Percentiles rank a stretch among this genome's conserved stretches.
Conservation (phyloP, 768 basidiomycete species). For the Trametes cubensis region DNA sequence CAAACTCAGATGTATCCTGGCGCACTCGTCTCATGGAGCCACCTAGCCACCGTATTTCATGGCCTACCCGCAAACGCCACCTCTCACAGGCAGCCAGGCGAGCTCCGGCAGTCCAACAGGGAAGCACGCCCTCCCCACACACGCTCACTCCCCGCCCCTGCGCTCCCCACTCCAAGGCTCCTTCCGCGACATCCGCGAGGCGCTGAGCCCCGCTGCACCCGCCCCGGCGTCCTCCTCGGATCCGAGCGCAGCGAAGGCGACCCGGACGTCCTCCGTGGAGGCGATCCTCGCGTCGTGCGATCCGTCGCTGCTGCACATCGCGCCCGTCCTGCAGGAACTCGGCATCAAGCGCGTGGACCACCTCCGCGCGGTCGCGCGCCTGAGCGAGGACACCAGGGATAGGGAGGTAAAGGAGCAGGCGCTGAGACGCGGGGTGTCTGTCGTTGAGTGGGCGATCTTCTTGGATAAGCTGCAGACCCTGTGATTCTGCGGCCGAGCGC, state of each 20-base stretch:
- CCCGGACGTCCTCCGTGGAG: slow-evolving; percentile 49
- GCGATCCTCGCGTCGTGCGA: slow-evolving; percentile 60
- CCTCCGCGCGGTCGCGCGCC: slow-evolving; percentile 58
- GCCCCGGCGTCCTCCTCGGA: slow-evolving; percentile 1
- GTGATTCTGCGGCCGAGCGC: slow-evolving; percentile 11
- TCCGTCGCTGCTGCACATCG: slow-evolving; percentile 66
- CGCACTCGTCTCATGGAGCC: not conserved
- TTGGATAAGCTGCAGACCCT: slow-evolving; percentile 59
- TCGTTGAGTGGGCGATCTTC: slow-evolving; percentile 80
- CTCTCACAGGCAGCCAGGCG: slow-evolving; percentile 28
- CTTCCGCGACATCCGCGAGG: slow-evolving; percentile 16
- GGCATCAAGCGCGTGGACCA: slow-evolving; percentile 65
- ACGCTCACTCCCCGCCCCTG: not conserved
- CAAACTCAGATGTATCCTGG: not conserved
- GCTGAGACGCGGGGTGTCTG: slow-evolving; percentile 64
- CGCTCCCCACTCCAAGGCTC: slow-evolving; percentile 26
- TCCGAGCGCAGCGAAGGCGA: slow-evolving; percentile 33
- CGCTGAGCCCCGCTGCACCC: slow-evolving; percentile 10
- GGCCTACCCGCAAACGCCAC: slow-evolving; percentile 34
- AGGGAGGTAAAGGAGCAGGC: slow-evolving; percentile 72
- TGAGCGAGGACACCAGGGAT: slow-evolving; percentile 69
- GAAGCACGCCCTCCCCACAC: not conserved
- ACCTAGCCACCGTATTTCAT: slow-evolving; percentile 24
- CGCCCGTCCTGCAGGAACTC: slow-evolving; percentile 55
- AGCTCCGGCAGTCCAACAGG: slow-evolving; percentile 26